These are phyloP conservation scores for Candida nonsorbophila DNA, from an alignment of 805 yeast genomes.

Conservation along the genomic window DNA sequence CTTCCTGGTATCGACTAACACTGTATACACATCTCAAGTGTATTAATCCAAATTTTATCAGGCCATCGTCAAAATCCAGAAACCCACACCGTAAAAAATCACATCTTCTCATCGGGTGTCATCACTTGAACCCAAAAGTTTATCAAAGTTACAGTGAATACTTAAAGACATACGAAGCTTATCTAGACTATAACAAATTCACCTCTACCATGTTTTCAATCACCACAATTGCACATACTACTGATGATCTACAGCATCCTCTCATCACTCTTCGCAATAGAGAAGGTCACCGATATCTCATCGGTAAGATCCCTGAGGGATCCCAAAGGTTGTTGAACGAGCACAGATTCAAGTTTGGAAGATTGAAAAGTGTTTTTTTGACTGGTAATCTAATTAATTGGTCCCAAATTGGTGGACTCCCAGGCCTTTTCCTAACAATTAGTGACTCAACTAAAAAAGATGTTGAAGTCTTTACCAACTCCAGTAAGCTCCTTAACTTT, in stretches of 20 bases:
- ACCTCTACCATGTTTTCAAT: slow-evolving; percentile 42
- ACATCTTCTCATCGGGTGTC: slow-evolving; percentile 6
- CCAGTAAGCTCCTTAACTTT: slow-evolving; percentile 30
- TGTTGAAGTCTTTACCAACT: slow-evolving; percentile 48
- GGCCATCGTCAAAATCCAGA: too few species aligned
- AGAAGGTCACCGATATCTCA: slow-evolving; percentile 52
- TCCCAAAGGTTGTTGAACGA: slow-evolving; percentile 71
- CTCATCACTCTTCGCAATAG: slow-evolving; percentile 45
- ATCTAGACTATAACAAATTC: slow-evolving; percentile 9
- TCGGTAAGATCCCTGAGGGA: slow-evolving; percentile 86
- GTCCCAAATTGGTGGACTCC: slow-evolving; percentile 85
- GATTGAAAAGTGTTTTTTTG: slow-evolving; percentile 60
- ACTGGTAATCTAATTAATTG: slow-evolving; percentile 70
- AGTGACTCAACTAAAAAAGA: slow-evolving; percentile 69
- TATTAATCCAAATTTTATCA: too few species aligned
- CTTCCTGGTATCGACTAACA: too few species aligned
- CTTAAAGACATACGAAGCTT: slow-evolving; percentile 6
- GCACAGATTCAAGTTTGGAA: slow-evolving; percentile 50
- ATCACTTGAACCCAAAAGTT: slow-evolving; percentile 5
- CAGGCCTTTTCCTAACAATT: slow-evolving; percentile 79
- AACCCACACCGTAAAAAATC: too few species aligned
- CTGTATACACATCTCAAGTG: too few species aligned
- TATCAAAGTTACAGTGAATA: slow-evolving; percentile 6
- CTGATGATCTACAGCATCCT: slow-evolving; percentile 54
- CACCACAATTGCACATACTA: slow-evolving; percentile 47